A percentile compares a stretch with the other conserved stretches of the same genome.
phyloP scores from a whole-genome alignment of 2,329 filamentous ascomycete genomes.

The Beauveria sp. region DNA sequence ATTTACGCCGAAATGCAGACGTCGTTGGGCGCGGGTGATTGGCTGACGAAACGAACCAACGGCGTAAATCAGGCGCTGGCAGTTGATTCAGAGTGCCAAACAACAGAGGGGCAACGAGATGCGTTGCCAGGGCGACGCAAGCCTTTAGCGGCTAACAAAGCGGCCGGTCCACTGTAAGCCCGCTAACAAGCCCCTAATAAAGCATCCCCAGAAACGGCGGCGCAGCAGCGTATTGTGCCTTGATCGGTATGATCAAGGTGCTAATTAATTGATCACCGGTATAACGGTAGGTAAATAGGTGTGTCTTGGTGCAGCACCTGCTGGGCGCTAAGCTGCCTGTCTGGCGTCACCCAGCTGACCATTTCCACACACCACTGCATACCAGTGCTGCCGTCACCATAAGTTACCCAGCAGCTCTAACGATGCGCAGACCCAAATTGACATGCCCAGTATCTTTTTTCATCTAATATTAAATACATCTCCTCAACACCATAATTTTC shows the following conservation, averaged over 20 bases:
- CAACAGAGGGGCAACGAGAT: constrained; percentile 17
- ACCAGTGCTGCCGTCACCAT: background rate
- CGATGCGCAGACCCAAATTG: background rate
- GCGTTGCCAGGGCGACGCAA: constrained; percentile 16
- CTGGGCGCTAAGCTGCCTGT: background rate
- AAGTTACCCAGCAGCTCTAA: background rate
- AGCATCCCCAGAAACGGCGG: background rate
- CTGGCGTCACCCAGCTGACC: background rate
- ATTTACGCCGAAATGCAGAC: background rate
- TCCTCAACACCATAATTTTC: constrained; percentile 4
- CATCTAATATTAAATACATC: background rate
- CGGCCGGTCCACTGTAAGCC: background rate
- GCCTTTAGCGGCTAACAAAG: background rate
- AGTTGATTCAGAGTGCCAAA: constrained; percentile 10
- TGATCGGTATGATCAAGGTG: background rate
- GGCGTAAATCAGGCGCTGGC: background rate
- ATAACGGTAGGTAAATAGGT: too few species aligned
- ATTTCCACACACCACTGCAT: background rate
- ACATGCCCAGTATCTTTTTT: background rate
- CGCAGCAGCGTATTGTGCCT: background rate
- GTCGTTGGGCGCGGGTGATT: background rate
- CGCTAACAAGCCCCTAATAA: background rate
- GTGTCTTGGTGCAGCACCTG: background rate
- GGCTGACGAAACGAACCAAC: constrained; percentile 1
- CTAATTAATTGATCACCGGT: background rate